Evolutionary conservation across 1,284 basidiomycete genomes (phyloP).

Genomic region (Puccinia horiana): DNA sequence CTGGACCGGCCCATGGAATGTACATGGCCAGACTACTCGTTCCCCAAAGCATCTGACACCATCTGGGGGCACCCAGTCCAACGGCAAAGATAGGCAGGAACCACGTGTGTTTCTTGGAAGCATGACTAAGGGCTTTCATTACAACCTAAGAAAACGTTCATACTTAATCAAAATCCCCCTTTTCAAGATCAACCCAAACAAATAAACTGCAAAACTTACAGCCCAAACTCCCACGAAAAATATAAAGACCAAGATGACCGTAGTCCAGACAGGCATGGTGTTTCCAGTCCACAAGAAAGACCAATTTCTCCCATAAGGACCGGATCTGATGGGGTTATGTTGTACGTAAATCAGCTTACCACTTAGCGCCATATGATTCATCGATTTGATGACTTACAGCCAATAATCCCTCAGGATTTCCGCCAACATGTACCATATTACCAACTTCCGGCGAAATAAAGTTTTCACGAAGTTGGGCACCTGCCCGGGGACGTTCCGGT

Average conservation of each 20-base stretch:
- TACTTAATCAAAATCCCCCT: neutral
- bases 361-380: neutral
- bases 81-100: slow-evolving; percentile 87
- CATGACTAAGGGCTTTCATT: slow-evolving; percentile 73
- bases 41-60: slow-evolving; percentile 87
- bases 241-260: slow-evolving; percentile 71
- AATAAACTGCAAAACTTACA: slow-evolving; percentile 53
- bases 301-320: slow-evolving; percentile 79
- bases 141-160: slow-evolving; percentile 57
- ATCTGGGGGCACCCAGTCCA: slow-evolving; percentile 82
- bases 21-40: slow-evolving; percentile 83
- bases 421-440: slow-evolving; percentile 80
- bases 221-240: slow-evolving; percentile 88
- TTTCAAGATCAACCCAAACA: neutral
- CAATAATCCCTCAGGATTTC: slow-evolving; percentile 87
- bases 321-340: slow-evolving; percentile 23
- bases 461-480: slow-evolving; percentile 86
- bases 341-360: neutral
- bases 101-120: slow-evolving; percentile 91
- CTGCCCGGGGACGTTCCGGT: slow-evolving; percentile 83
- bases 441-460: slow-evolving; percentile 80
- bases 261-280: slow-evolving; percentile 74
- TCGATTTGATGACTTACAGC: slow-evolving; percentile 69
- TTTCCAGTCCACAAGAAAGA: slow-evolving; percentile 82
- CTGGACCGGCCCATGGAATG: slow-evolving; percentile 81